These are phyloP conservation scores for Tillandsia fasciculata DNA, from an alignment of 176 grass and related monocot species.

Conservation along the genomic window DNA sequence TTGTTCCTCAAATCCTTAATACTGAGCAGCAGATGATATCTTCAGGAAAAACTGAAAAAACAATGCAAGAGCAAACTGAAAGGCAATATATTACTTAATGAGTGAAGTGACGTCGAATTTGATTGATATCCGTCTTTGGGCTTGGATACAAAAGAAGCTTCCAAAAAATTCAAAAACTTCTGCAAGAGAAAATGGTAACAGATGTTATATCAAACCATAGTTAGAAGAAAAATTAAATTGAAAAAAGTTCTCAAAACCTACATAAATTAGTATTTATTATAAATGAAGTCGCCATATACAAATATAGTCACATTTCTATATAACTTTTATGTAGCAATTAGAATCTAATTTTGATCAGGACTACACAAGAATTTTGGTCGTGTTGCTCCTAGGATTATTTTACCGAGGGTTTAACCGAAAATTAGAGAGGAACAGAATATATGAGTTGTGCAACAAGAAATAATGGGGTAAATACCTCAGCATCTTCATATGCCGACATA, in stretches of 20 bases:
- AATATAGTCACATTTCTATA: no score
- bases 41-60: constrained; percentile 8
- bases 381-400: no score
- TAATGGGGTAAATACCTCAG: constrained; percentile 34
- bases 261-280: neutral
- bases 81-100: constrained; percentile 41
- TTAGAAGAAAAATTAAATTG: constrained; percentile 8
- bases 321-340: no score
- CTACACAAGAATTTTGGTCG: no score
- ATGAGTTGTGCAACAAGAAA: constrained; percentile 4
- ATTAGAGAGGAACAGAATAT: constrained; percentile 3
- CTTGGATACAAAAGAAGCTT: constrained; percentile 53
- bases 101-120: constrained; percentile 30
- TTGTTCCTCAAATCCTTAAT: neutral
- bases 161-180: constrained; percentile 67
- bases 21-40: neutral
- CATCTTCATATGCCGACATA: constrained; percentile 83
- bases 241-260: constrained; percentile 16
- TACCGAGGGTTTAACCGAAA: neutral
- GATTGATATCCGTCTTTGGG: constrained; percentile 21
- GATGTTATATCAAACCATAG: neutral
- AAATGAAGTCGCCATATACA: neutral
- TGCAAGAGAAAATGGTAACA: constrained; percentile 21
- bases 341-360: no score
- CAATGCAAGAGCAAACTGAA: constrained; percentile 4